These are phyloP conservation scores for Anethum foeniculum DNA, from an alignment of 140 eudicot species.

Conservation along the genomic window DNA sequence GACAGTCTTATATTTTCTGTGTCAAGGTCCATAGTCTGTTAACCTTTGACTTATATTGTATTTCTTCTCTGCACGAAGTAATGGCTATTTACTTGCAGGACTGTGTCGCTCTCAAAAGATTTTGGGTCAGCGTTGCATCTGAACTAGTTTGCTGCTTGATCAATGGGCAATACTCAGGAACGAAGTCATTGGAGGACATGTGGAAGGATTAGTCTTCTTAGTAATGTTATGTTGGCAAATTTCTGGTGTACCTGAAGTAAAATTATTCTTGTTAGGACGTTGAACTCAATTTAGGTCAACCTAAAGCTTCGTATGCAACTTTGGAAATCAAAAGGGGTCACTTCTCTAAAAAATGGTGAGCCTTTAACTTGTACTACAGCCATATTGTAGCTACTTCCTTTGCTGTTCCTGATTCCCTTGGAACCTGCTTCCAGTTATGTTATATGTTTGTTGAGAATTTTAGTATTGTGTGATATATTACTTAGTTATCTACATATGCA, in stretches of 20 bases:
- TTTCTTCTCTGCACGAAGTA: neutral
- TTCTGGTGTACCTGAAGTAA: neutral
- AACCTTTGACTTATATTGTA: neutral
- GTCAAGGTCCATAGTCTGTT: too few relatives aligned
- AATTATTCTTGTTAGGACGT: neutral
- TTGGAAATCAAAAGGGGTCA: too few relatives aligned
- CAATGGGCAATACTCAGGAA: neutral
- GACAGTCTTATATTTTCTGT: too few relatives aligned
- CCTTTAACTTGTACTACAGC: neutral
- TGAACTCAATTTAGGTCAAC: too few relatives aligned
- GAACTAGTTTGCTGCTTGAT: neutral
- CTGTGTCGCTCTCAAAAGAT: neutral
- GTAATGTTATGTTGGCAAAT: too few relatives aligned
- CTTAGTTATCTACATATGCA: neutral
- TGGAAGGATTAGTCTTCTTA: neutral
- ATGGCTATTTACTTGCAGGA: neutral
- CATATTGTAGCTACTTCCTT: neutral
- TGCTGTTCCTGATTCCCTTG: neutral
- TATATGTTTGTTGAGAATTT: neutral
- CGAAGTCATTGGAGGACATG: neutral
- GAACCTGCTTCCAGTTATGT: neutral
- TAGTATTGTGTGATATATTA: neutral
- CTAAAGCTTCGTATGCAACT: too few relatives aligned
- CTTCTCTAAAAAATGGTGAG: neutral
- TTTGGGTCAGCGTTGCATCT: neutral